phyloP scores from a whole-genome alignment of 2,329 filamentous ascomycete species.

The Exophiala aquamarina region DNA sequence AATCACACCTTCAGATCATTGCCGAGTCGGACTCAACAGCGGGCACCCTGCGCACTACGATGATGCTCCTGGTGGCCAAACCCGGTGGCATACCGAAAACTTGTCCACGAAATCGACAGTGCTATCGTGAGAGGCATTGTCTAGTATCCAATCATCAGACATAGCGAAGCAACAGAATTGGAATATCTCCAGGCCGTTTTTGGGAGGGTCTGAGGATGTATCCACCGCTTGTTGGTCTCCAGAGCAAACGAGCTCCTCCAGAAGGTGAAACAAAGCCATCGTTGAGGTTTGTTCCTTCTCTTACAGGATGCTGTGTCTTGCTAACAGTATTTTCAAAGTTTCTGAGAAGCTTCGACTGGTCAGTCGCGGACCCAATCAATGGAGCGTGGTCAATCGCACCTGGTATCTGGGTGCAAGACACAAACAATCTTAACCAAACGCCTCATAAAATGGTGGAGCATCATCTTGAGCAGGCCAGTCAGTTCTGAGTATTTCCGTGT shows the following conservation, averaged over 20 bases:
- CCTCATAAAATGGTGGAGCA: too few species aligned
- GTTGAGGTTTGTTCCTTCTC: constrained; percentile 42
- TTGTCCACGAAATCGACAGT: constrained; percentile 5
- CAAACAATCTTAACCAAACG: too few species aligned
- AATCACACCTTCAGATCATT: constrained; percentile 14
- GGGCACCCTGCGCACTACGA: constrained; percentile 13
- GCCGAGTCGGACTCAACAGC: constrained; percentile 18
- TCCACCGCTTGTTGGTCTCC: constrained; percentile 42
- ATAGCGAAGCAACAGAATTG: constrained; percentile 14
- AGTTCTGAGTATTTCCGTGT: too few species aligned
- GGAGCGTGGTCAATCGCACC: too few species aligned
- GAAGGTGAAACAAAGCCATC: constrained; percentile 44
- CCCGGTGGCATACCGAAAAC: constrained; percentile 1
- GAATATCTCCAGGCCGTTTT: constrained; percentile 30
- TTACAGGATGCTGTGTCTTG: too few species aligned
- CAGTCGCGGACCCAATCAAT: too few species aligned
- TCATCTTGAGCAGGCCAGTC: too few species aligned
- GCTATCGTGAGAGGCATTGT: constrained; percentile 2
- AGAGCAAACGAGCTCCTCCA: constrained; percentile 37
- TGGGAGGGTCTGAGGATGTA: constrained; percentile 33
- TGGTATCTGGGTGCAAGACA: too few species aligned
- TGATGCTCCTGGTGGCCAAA: not conserved
- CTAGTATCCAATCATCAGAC: constrained; percentile 9
- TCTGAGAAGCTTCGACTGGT: too few species aligned
- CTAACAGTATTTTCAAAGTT: too few species aligned